Evolutionary conservation across 1,139 yeast species (phyloP), one percentile per base, ranked within the genome.

Genomic region (Lodderomyces pseudojiufengensis): DNA sequence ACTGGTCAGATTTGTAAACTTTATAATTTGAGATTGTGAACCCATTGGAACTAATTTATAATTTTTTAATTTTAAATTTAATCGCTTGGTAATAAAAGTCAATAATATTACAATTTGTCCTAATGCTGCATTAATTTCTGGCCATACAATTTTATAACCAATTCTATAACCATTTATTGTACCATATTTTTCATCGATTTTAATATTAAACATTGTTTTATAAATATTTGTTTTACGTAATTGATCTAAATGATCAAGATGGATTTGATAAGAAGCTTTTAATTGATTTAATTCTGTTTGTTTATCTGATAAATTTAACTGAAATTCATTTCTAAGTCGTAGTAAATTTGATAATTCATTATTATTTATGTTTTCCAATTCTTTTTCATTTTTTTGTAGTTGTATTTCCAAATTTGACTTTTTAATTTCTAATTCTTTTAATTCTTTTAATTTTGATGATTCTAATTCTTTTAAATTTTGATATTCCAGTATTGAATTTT

Each of bases 81-180:
- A 65, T 39, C 83, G 65, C 20, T 75, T 68, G 3, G 76, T 61
- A 4, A 90, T 69, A 4, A 94, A 85, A 0, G 81, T 72, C 28
- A 90, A 56, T 15, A 90, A 59, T 13, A 88, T 57, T 3, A 86
- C 74, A 2, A 90, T 65, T 49, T 90, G 95, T 0, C 98, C 98
- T 55, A 92, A 63, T 0, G 95, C 97, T 1, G 95, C 94, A 54
- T 90, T 92, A 28, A 88, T 80, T 50, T 92, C 98, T 35, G 86
- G 78, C 95, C 96, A 88, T 3, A 94, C 84, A 0, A 90, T 78
- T 36, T 65, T 73, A 41, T 69, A 63, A 1, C 97, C 98, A 10
- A 92, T 57, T 38, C 96, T 62, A 31, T 86, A 68, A 0, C 92
- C 95, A 56, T 90, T 90, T 20, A 92, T 90, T 0, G 94, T 84